Percentiles rank a stretch among this genome's conserved stretches.
Evolutionary conservation across 441 rosid genomes (phyloP).

Genomic region (Gossypium schwendimanii): DNA sequence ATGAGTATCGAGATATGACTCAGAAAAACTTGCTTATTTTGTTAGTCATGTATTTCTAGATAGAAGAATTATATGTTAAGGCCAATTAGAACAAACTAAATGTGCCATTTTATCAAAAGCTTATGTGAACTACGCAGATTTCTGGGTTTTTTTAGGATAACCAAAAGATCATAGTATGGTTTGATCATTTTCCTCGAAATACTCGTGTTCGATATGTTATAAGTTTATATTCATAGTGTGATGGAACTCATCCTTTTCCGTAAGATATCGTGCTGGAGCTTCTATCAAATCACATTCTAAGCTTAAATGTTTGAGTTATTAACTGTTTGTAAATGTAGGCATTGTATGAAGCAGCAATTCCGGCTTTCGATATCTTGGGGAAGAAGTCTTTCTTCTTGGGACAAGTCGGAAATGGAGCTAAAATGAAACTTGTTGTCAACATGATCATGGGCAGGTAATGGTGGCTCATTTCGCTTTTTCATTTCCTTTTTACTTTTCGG

Average conservation of each 20-base stretch:
- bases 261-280: no score
- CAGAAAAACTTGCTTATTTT: background rate
- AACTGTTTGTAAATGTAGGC: conserved; percentile 29
- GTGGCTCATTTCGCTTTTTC: background rate
- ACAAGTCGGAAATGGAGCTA: conserved; percentile 84
- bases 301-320: background rate
- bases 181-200: no score
- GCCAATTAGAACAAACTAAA: no score
- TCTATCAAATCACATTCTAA: background rate
- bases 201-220: no score
- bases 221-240: no score
- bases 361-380: conserved; percentile 73
- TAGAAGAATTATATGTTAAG: background rate
- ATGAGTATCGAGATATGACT: background rate
- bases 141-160: no score
- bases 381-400: conserved; percentile 87
- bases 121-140: no score
- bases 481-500: background rate
- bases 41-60: background rate
- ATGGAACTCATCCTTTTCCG: no score
- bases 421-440: conserved; percentile 90
- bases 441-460: conserved; percentile 94
- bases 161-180: no score
- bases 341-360: conserved; percentile 64
- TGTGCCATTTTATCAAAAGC: no score